Conservation (phyloP, 208 protist genomes). For the Wallacemonas sp. region DNA sequence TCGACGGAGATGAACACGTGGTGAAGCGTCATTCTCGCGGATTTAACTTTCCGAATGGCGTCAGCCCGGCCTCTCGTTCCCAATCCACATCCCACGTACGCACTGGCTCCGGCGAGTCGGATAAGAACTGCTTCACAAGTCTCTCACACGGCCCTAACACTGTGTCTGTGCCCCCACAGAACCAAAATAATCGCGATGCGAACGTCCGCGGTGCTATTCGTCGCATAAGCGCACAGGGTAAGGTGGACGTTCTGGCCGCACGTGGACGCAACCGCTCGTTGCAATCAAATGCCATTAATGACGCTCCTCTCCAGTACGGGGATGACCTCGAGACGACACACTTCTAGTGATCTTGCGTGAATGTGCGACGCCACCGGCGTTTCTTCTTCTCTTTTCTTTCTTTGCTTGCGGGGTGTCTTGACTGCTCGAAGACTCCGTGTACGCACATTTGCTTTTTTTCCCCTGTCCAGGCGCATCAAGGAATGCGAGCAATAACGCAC, state of each 20-base stretch:
- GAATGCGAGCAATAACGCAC: no score
- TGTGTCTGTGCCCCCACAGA: background rate
- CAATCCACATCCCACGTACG: background rate
- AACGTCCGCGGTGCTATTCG: background rate
- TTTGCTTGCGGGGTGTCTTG: no score
- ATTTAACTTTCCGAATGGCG: background rate
- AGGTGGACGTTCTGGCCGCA: background rate
- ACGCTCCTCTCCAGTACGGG: background rate
- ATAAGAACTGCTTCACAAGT: no score
- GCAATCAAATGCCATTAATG: background rate
- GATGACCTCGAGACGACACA: conserved; percentile 6
- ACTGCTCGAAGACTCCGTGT: no score
- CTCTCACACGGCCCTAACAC: no score
- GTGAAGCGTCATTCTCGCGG: conserved; percentile 5
- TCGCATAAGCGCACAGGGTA: background rate
- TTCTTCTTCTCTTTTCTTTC: conserved; percentile 16
- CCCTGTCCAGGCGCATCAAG: no score
- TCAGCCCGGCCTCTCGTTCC: background rate
- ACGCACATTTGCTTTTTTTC: no score
- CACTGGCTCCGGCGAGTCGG: background rate
- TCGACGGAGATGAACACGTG: conserved; percentile 1
- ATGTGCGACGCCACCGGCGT: no score
- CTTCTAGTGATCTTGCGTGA: no score
- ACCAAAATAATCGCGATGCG: background rate
- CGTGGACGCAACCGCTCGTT: conserved; percentile 11